Percentiles rank a stretch among this genome's conserved stretches.
Evolutionary conservation across 108 stramenopile species (phyloP).

Genomic region (Epithemia pelagica): DNA sequence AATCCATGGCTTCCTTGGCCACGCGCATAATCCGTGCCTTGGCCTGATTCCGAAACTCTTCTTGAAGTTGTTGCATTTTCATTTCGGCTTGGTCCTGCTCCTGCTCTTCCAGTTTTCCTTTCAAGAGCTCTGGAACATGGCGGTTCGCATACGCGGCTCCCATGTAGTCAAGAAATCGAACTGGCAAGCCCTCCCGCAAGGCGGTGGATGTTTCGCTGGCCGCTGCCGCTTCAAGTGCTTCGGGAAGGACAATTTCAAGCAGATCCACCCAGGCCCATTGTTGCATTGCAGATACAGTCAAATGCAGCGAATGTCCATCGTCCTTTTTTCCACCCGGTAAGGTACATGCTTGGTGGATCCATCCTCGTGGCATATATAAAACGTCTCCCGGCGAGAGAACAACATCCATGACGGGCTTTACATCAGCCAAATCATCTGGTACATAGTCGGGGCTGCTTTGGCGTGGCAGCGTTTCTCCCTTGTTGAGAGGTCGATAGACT

Average conservation of each 20-base stretch:
- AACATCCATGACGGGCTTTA: constrained; percentile 63
- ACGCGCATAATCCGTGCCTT: constrained; percentile 78
- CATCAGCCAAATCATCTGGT: constrained; percentile 52
- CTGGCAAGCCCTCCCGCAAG: constrained; percentile 81
- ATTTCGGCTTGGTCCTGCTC: constrained; percentile 13
- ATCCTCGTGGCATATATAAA: constrained; percentile 92
- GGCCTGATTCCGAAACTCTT: constrained; percentile 60
- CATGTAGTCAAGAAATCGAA: constrained; percentile 87
- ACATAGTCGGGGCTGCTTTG: constrained; percentile 67
- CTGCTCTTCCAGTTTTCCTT: constrained; percentile 27
- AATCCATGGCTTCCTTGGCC: constrained; percentile 58
- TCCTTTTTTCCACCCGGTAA: constrained; percentile 18
- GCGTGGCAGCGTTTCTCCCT: constrained; percentile 58
- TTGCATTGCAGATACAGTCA: constrained; percentile 92
- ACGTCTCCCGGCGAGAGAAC: constrained; percentile 85
- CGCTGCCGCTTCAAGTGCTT: constrained; percentile 73
- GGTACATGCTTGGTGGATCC: constrained; percentile 94
- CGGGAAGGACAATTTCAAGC: constrained; percentile 80
- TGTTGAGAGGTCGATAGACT: constrained; percentile 66
- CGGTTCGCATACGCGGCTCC: constrained; percentile 76
- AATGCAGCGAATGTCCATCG: constrained; percentile 82
- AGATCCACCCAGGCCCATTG: constrained; percentile 91
- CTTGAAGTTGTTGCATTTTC: constrained; percentile 14
- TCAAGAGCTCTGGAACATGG: constrained; percentile 59
- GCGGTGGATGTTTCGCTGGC: constrained; percentile 39